Evolutionary conservation across 2,329 filamentous ascomycete species (phyloP), one percentile per base, ranked within the genome.

Genomic region (Sporothrix protearum): DNA sequence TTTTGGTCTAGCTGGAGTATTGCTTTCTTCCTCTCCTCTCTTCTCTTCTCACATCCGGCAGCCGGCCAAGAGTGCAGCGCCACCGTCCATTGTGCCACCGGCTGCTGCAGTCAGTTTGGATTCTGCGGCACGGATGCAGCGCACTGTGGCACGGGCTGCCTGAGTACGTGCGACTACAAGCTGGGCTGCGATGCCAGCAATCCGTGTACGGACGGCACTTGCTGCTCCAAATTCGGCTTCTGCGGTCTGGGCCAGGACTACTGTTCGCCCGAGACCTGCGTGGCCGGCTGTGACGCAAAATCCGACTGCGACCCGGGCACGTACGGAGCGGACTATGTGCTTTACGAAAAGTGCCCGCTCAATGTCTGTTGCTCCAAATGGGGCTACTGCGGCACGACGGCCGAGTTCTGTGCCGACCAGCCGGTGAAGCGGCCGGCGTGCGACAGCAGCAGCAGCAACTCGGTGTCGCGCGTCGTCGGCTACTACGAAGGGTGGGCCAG

Each of bases 401-500:
- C 71, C 1, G 77, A 77, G 5, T 80, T 80, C 73, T 76, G 79
- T 74, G 78, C 75, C 25, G 19, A 57, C 33, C 45, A 81, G 6
- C 82, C 80, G 3, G 76, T 79, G 14, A 63, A 73, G 8, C 73
- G 7, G 77, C 79, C 7, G 76, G 22, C 25, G 1, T 73, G 72
- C 0, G 72, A 71, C 49, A 12, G 36, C 49, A 59, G 59, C n/a
- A 16, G 19, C 49, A 71, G 70, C n/a, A 3, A 42, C 39, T 5
- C 4, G 71, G 45, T 47, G 45, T 47, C 45, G 4, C 53, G 68
- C 10, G 30, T 25, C 1, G 30, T 69, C 19, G 80, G 74, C 45
- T 83, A 82, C 73, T 83, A 77, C 73, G 79, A 83, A 73, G 76
- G 71, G 19, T 82, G 71, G 55, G 78, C 79, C 68, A 36, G 73